Base-by-base conservation (phyloP, 148 eudicot species). In the Nepenthes mirabilis region DNA sequence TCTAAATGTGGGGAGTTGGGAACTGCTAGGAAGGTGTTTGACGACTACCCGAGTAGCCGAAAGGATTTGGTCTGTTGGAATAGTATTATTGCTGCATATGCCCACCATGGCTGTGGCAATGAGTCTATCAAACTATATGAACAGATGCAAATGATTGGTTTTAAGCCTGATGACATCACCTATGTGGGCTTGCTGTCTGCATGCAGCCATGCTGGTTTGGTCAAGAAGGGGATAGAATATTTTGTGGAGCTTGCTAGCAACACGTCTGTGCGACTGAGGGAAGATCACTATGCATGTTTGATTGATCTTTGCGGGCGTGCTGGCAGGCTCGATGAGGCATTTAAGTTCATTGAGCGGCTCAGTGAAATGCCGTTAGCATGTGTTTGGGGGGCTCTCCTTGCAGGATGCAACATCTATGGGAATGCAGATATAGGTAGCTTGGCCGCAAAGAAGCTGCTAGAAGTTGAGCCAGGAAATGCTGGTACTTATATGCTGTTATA, bases 281-380 rank as follows among this genome's bases (percentile, higher is more conserved):
- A 72, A 54, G 74, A 72, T 47, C 80, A 76, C 56, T 65, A 59
- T 50, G 67, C 77, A 9, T 72, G 71, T 52, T 49, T 76, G 11
- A 65, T 76, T 14, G 77, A 68, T 72, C 77, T 76, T 11, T 76
- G 72, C 43, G 74, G 73, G 32, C 63, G 80, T 37, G 77, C 77
- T 7, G 80, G 77, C 23, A 72, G 73, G 62, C 57, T 71, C 48
- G 13, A 67, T 57, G 79, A 75, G 69, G 79, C 79, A 5, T 63
- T 54, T 36, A 67, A 60, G 48, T 66, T 77, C 43, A 65, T 77
- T 36, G 55, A 61, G 35, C 49, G 43, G 52, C 62, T 60, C 34
- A 58, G 68, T 11, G 14, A 14, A 2, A 69, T 65, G 51, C 70
- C 64, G 6, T 57, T 68, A 8, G 36, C 53, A 10, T 57, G 60